Conservation (phyloP, 805 yeast species). For the Candida michaelii region DNA sequence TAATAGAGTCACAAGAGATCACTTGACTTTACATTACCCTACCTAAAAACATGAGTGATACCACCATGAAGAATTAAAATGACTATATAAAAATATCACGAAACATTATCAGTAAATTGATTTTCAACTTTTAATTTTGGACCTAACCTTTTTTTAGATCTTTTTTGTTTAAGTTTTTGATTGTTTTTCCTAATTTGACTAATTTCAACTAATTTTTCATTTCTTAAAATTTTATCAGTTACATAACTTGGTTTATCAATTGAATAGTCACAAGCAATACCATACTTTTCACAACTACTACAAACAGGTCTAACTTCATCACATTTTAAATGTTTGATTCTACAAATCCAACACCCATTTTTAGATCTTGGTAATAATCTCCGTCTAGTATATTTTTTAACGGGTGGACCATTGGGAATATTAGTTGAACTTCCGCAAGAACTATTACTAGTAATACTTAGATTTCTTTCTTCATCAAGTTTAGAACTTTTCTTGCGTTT, state of each 20-base stretch:
- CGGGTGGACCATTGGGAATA: constrained; percentile 6
- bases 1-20: too few relatives aligned
- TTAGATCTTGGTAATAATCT: constrained; percentile 41
- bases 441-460: constrained; percentile 4
- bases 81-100: constrained; percentile 3
- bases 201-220: constrained; percentile 34
- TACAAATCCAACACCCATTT: constrained; percentile 47
- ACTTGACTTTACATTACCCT: constrained; percentile 1
- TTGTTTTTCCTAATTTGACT: constrained; percentile 27
- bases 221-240: constrained; percentile 30
- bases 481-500: constrained; percentile 4
- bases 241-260: constrained; percentile 40
- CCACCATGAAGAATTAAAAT: constrained; percentile 7
- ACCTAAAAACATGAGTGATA: constrained; percentile 5
- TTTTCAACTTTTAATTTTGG: neutral
- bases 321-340: constrained; percentile 46
- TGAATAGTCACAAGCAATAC: constrained; percentile 43
- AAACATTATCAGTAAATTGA: neutral
- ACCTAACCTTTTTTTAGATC: constrained; percentile 7
- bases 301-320: constrained; percentile 42
- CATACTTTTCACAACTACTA: constrained; percentile 36
- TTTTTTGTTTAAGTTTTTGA: constrained; percentile 12
- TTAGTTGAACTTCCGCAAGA: constrained; percentile 11
- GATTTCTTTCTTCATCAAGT: constrained; percentile 9
- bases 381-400: constrained; percentile 38